Percentiles rank a stretch among this genome's conserved stretches.
Conservation (phyloP, 495 filamentous ascomycete species). For the Neurospora sp. region DNA sequence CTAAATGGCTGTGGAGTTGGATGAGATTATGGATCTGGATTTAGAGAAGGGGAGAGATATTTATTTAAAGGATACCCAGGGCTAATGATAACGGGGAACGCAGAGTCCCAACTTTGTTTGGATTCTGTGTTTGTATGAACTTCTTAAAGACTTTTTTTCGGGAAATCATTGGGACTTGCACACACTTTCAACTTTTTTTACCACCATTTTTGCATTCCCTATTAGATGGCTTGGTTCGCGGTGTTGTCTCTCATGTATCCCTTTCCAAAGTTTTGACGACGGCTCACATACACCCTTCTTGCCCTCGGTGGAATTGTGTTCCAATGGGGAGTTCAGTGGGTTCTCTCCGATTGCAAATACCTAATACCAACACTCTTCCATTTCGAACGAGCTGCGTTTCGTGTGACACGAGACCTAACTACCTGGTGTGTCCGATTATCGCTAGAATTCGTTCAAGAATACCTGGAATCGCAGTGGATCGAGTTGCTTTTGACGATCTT, state of each 20-base stretch:
- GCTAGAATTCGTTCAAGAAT: neutral
- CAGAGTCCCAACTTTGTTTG: neutral
- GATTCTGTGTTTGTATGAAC: neutral
- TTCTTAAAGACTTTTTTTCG: conserved; percentile 2
- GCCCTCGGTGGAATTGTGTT: neutral
- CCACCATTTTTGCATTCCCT: neutral
- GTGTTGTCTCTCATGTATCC: neutral
- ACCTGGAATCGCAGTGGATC: neutral
- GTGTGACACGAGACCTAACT: neutral
- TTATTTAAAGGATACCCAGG: neutral
- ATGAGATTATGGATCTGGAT: neutral
- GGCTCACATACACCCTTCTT: neutral
- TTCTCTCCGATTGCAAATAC: neutral
- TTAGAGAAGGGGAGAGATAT: neutral
- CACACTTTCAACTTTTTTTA: neutral
- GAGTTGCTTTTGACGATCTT: neutral
- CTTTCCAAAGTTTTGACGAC: neutral
- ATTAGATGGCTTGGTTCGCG: neutral
- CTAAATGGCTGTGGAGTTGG: neutral
- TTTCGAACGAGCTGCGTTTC: neutral
- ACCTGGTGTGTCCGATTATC: neutral
- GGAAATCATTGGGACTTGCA: conserved; percentile 1
- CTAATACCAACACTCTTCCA: conserved; percentile 6
- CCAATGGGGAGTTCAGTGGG: neutral
- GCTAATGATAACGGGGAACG: conserved; percentile 2